Base-by-base conservation (phyloP, 352 stramenopile genomes). In the Globisporangium spinosum region DNA sequence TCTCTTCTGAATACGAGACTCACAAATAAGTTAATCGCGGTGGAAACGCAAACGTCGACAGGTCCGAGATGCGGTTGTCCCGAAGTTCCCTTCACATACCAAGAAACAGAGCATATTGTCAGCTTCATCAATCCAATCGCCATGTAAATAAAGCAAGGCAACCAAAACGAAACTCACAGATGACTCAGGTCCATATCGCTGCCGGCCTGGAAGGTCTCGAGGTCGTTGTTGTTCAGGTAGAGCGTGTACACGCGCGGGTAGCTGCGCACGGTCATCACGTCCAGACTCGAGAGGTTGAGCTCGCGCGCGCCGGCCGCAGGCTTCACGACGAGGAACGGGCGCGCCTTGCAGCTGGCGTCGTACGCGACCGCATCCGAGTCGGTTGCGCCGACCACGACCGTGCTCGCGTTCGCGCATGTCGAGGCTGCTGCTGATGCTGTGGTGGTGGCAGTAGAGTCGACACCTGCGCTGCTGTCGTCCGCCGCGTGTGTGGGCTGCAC, bases 211-310 rank as follows among this genome's bases (percentile, higher is more conserved):
- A 64, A 27, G 2, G 13, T 34, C 58, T 29, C 22, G 58, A 64
- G 58, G 4, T 43, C 38, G 40, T 64, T 64, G n/a, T 34, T 12
- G 23, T 51, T 64, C 35, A 53, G 23, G 5, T 38, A 25, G 13
- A 64, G 58, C 23, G 58, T 54, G 65, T 85, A 85, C 22, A 89
- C 79, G 23, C 68, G 73, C 54, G 83, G 83, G 49, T 89, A 89
- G 68, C 72, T 80, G 22, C 53, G 47, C 15, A 91, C 78, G 27
- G 54, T 25, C 15, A 65, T 60, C n/a, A 91, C 64, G 58, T 88
- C 73, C 38, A 89, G 69, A 40, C 87, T 81, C 45, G 81, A 90
- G n/a, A 89, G 62, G 71, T 91, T 91, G 27, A 91, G 72, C 45
- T 68, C 80, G n/a, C 72, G 66, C n/a, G 76, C 71, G 15, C 75